Evolutionary conservation across 768 basidiomycete genomes (phyloP).

Genomic region (Leccinum boreale): DNA sequence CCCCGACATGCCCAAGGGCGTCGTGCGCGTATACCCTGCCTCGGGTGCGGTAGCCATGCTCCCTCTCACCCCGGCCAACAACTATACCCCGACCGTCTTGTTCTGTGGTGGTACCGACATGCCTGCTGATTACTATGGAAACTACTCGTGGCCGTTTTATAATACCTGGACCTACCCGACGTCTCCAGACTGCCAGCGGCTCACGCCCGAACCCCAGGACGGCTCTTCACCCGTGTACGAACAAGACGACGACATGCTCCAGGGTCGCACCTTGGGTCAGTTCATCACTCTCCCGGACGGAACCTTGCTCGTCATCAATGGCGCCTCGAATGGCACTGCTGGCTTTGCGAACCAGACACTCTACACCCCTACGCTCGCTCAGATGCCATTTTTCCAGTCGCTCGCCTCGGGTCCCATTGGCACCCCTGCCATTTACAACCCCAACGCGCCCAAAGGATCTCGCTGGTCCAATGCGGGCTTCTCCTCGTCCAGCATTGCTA

Average conservation of each 20-base stretch:
- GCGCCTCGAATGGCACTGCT: slow-evolving; percentile 82
- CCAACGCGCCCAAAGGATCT: slow-evolving; percentile 62
- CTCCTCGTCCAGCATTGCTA: slow-evolving; percentile 57
- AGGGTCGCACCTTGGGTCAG: slow-evolving; percentile 86
- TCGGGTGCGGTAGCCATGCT: slow-evolving; percentile 89
- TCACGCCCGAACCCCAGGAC: slow-evolving; percentile 81
- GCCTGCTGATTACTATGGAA: slow-evolving; percentile 67
- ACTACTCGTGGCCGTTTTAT: slow-evolving; percentile 69
- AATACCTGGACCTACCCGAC: slow-evolving; percentile 74
- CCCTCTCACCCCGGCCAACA: slow-evolving; percentile 85
- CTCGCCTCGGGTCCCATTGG: slow-evolving; percentile 78
- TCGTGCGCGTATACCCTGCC: slow-evolving; percentile 85
- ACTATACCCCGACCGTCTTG: slow-evolving; percentile 78
- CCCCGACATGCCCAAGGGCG: slow-evolving; percentile 68
- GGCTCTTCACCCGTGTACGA: slow-evolving; percentile 58
- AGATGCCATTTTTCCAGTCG: slow-evolving; percentile 71
- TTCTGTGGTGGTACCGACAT: slow-evolving; percentile 92
- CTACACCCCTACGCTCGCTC: slow-evolving; percentile 33
- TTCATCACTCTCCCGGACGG: slow-evolving; percentile 83
- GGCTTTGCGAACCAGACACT: slow-evolving; percentile 69
- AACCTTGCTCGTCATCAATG: slow-evolving; percentile 78
- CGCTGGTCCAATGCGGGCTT: slow-evolving; percentile 74
- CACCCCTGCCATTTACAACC: slow-evolving; percentile 82
- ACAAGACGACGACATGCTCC: slow-evolving; percentile 73
- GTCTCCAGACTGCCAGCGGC: slow-evolving; percentile 71